Evolutionary conservation across 331 rosid genomes (phyloP).

Genomic region (Cucumis variabilis): DNA sequence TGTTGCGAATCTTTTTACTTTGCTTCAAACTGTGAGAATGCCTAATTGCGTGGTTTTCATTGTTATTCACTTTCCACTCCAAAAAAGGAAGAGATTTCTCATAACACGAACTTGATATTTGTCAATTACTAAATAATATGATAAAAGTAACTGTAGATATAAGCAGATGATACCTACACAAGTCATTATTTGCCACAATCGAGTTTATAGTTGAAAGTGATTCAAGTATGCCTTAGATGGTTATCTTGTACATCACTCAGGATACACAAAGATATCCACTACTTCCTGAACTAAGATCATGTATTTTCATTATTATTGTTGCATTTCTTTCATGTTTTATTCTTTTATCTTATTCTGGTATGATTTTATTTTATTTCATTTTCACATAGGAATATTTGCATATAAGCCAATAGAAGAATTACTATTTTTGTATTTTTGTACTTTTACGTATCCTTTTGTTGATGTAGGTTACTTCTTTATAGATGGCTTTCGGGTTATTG

Average conservation of each 20-base stretch:
- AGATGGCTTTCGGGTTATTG: conserved; percentile 91
- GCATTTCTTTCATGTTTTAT: background rate
- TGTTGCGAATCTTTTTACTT: conserved; percentile 9
- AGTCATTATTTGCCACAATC: conserved; percentile 70
- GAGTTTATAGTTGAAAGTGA: conserved; percentile 90
- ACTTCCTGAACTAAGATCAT: conserved; percentile 84
- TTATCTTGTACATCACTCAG: conserved; percentile 86
- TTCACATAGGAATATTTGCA: no score
- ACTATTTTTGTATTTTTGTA: background rate
- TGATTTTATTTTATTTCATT: conserved; percentile 23
- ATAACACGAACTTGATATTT: conserved; percentile 25
- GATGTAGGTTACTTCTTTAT: conserved; percentile 39
- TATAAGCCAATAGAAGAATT: background rate
- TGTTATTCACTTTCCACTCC: background rate
- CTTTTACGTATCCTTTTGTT: conserved; percentile 20
- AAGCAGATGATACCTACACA: conserved; percentile 83
- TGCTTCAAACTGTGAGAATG: background rate
- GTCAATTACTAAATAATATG: conserved; percentile 50
- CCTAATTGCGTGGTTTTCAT: background rate
- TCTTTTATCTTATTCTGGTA: background rate
- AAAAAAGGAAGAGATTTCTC: background rate
- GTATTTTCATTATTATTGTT: conserved; percentile 44
- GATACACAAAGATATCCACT: conserved; percentile 96
- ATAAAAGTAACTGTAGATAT: conserved; percentile 80
- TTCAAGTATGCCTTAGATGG: conserved; percentile 69